These are phyloP conservation scores for Tilletia horrida DNA, from an alignment of 1,284 basidiomycete species.

Conservation along the genomic window DNA sequence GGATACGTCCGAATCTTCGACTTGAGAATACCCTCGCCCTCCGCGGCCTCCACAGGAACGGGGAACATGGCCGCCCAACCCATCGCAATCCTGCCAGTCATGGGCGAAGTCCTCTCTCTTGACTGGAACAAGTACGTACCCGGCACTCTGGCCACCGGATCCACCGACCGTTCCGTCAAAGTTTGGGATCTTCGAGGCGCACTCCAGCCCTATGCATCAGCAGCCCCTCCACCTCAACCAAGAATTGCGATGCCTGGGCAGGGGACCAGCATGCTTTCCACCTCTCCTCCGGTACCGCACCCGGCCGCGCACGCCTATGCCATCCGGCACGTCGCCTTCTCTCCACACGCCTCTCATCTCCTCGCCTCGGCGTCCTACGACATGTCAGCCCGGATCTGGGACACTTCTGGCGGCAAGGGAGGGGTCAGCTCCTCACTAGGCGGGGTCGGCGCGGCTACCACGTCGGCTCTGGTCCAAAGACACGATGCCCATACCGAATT, in stretches of 20 bases:
- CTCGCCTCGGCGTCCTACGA: constrained; percentile 86
- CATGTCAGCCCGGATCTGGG: constrained; percentile 86
- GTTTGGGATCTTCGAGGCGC: constrained; percentile 67
- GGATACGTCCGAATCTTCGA: constrained; percentile 48
- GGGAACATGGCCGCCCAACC: constrained; percentile 20
- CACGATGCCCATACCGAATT: constrained; percentile 91
- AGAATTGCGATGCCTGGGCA: background rate
- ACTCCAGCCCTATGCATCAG: background rate
- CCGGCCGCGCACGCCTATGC: constrained; percentile 58
- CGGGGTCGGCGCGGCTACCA: constrained; percentile 36
- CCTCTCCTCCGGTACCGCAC: constrained; percentile 1
- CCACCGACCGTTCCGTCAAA: constrained; percentile 74
- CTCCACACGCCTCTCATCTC: constrained; percentile 67
- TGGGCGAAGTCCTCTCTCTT: constrained; percentile 62
- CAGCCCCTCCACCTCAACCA: background rate
- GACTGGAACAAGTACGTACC: constrained; percentile 93
- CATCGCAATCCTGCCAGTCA: constrained; percentile 35
- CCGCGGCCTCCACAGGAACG: constrained; percentile 13
- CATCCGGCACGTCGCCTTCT: constrained; percentile 58
- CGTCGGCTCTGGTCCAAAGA: constrained; percentile 60
- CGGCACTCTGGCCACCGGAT: constrained; percentile 71
- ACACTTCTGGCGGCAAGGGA: constrained; percentile 35
- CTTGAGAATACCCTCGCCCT: constrained; percentile 27
- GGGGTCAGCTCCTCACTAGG: constrained; percentile 13
- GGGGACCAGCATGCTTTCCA: constrained; percentile 24